A percentile compares a stretch with the other conserved stretches of the same genome.
These are phyloP conservation scores for Fraxinus platypoda DNA, from an alignment of 305 asterid genomes.

Conservation along the genomic window DNA sequence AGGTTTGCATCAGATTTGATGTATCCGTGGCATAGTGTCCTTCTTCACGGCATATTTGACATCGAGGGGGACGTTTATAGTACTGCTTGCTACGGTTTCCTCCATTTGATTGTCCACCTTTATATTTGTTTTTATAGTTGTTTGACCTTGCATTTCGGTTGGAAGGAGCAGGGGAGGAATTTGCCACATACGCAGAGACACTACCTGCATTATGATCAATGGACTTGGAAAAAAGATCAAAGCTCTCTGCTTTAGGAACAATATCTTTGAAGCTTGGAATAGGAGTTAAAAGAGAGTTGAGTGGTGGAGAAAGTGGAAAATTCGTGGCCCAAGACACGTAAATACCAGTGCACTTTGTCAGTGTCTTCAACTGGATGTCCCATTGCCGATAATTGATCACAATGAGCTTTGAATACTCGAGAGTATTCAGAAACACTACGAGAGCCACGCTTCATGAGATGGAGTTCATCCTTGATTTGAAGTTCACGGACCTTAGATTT, in stretches of 20 bases:
- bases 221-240: conserved; percentile 1
- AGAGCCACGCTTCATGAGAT: not conserved
- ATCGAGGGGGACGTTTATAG: not conserved
- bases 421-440: conserved; percentile 4
- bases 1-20: not conserved
- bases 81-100: not conserved
- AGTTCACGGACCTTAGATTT: conserved; percentile 20
- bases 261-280: not conserved
- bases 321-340: too few relatives aligned
- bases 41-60: not conserved
- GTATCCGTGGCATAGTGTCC: not conserved
- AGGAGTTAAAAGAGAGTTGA: conserved; percentile 7
- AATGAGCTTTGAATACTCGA: conserved; percentile 8
- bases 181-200: not conserved
- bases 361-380: not conserved
- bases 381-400: conserved; percentile 16
- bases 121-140: too few relatives aligned
- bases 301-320: not conserved
- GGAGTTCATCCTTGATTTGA: conserved; percentile 11
- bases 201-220: not conserved
- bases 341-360: too few relatives aligned
- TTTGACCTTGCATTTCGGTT: not conserved
- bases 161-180: not conserved
- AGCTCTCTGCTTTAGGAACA: not conserved
- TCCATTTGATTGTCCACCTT: not conserved